phyloP scores from a whole-genome alignment of 116 monocot species.

The Zostera marina region DNA sequence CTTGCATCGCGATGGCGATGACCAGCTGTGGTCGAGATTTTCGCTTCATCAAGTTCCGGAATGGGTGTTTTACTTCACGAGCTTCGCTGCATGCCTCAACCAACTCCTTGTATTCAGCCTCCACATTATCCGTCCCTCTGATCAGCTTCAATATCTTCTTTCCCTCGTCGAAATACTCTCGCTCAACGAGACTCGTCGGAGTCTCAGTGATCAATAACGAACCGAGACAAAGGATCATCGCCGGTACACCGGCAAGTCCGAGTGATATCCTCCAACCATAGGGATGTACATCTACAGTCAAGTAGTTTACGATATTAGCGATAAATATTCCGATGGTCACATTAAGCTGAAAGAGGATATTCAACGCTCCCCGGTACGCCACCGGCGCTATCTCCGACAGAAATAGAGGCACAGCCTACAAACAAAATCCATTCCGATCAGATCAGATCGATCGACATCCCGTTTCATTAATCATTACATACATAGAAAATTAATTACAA shows the following conservation, averaged over 20 bases:
- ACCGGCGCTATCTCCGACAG: slow-evolving; percentile 31
- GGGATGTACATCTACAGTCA: slow-evolving; percentile 10
- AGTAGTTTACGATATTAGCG: slow-evolving; percentile 25
- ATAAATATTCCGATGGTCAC: slow-evolving; percentile 22
- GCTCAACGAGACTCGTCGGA: slow-evolving; percentile 35
- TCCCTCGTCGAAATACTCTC: slow-evolving; percentile 5
- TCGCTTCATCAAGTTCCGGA: slow-evolving; percentile 11
- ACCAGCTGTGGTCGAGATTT: slow-evolving; percentile 23
- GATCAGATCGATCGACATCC: background rate
- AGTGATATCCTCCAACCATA: slow-evolving; percentile 61
- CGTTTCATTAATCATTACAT: no score
- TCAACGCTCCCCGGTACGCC: slow-evolving; percentile 20
- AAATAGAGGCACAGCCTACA: slow-evolving; percentile 23
- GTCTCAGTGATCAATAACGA: slow-evolving; percentile 51
- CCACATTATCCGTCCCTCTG: slow-evolving; percentile 12
- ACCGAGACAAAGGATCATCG: slow-evolving; percentile 34
- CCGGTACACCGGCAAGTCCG: slow-evolving; percentile 44
- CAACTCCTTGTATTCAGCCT: slow-evolving; percentile 17
- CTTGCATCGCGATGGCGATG: slow-evolving; percentile 21
- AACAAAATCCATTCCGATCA: background rate
- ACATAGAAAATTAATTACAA: no score
- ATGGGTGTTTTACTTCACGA: slow-evolving; percentile 7
- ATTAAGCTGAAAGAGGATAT: slow-evolving; percentile 18
- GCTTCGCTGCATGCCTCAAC: slow-evolving; percentile 7
- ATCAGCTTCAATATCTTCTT: slow-evolving; percentile 4